phyloP scores from a whole-genome alignment of 2,329 filamentous ascomycete genomes.

The Hirsutella thompsonii region DNA sequence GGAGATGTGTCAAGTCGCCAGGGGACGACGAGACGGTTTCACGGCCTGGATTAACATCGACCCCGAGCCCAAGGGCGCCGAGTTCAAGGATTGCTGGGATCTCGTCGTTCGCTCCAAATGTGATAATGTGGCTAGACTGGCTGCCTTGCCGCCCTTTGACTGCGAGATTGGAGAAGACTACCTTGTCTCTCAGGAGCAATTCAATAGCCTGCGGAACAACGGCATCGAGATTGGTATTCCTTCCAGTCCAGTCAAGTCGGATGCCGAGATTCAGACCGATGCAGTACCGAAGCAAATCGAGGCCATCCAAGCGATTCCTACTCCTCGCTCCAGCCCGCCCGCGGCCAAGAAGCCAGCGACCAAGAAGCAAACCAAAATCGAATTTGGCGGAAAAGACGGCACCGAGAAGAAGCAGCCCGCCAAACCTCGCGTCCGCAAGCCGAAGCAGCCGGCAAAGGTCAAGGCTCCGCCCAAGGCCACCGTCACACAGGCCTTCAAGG shows the following conservation, averaged over 20 bases:
- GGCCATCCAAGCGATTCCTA: slow-evolving; percentile 38
- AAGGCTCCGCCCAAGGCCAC: slow-evolving; percentile 25
- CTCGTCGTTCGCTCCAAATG: slow-evolving; percentile 76
- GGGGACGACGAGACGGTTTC: slow-evolving; percentile 68
- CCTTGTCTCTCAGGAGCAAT: slow-evolving; percentile 31
- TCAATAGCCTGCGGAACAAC: slow-evolving; percentile 25
- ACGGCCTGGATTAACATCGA: slow-evolving; percentile 94
- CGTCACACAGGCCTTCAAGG: slow-evolving; percentile 29
- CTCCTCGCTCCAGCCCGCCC: slow-evolving; percentile 42
- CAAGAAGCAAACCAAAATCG: slow-evolving; percentile 40
- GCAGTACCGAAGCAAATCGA: slow-evolving; percentile 26
- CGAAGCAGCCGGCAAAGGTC: slow-evolving; percentile 19
- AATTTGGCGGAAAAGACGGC: slow-evolving; percentile 21
- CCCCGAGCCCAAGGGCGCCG: slow-evolving; percentile 64
- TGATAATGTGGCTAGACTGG: slow-evolving; percentile 71
- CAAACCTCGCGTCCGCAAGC: slow-evolving; percentile 19
- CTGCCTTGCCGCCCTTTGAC: slow-evolving; percentile 48
- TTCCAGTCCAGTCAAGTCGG: slow-evolving; percentile 8
- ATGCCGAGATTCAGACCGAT: slow-evolving; percentile 11
- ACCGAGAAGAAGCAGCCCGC: slow-evolving; percentile 8
- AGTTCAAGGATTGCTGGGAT: slow-evolving; percentile 91
- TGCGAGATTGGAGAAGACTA: slow-evolving; percentile 36
- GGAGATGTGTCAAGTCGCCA: slow-evolving; percentile 81
- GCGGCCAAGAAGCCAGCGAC: slow-evolving; percentile 24
- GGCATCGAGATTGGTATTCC: slow-evolving; percentile 18